A percentile compares a stretch with the other conserved stretches of the same genome.
These are phyloP conservation scores for Russula sp. DNA, from an alignment of 768 basidiomycete genomes.

Conservation along the genomic window DNA sequence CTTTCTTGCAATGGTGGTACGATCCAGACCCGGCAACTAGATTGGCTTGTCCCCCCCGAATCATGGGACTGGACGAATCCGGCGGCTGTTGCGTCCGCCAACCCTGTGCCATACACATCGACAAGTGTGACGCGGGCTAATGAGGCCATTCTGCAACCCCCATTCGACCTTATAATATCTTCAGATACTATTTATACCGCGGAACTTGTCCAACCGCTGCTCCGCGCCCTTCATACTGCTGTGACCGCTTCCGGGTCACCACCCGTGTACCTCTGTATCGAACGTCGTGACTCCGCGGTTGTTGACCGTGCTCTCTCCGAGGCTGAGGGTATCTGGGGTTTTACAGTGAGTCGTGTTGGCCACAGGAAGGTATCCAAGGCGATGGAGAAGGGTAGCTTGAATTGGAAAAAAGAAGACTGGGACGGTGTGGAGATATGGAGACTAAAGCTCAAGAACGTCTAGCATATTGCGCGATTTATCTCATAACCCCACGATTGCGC, in stretches of 20 bases:
- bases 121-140: background rate
- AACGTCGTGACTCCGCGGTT: constrained; percentile 66
- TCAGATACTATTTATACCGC: constrained; percentile 76
- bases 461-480: background rate
- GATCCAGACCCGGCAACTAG: constrained; percentile 57
- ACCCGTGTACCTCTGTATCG: constrained; percentile 57
- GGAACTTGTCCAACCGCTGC: constrained; percentile 57
- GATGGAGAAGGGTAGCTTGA: constrained; percentile 47
- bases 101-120: constrained; percentile 4
- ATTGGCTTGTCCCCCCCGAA: constrained; percentile 56
- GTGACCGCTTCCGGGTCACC: constrained; percentile 38
- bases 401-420: constrained; percentile 68
- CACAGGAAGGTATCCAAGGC: constrained; percentile 52
- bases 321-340: constrained; percentile 49
- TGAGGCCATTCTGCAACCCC: constrained; percentile 34
- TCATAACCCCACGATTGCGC: background rate
- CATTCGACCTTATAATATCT: constrained; percentile 71
- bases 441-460: constrained; percentile 19
- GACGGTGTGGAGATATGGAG: constrained; percentile 80
- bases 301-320: constrained; percentile 50
- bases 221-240: constrained; percentile 56
- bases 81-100: constrained; percentile 30
- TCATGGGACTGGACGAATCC: constrained; percentile 50
- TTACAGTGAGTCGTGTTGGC: constrained; percentile 51
- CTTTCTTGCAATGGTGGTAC: constrained; percentile 33